A percentile compares a stretch with the other conserved stretches of the same genome.
Evolutionary conservation across 2,329 filamentous ascomycete species (phyloP).

Genomic region (Chalaropsis ovoidea): DNA sequence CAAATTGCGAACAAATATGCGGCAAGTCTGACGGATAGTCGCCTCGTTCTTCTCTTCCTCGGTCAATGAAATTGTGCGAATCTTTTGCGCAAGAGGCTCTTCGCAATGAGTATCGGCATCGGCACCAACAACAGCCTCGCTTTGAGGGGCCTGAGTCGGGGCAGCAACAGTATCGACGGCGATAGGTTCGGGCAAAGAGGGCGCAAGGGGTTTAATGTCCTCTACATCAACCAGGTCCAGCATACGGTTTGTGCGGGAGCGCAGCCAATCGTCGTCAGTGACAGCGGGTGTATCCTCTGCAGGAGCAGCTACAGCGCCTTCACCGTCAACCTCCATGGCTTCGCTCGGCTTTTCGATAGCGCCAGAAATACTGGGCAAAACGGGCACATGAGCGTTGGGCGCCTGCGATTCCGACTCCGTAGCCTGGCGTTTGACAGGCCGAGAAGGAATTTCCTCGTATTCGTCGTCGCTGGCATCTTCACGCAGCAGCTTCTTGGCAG

Average conservation of each 20-base stretch:
- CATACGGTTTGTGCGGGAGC: conserved; percentile 75
- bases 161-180: neutral
- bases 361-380: conserved; percentile 49
- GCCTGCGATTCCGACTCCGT: conserved; percentile 21
- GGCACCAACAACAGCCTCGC: neutral
- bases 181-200: neutral
- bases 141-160: neutral
- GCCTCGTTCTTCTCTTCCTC: conserved; percentile 41
- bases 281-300: conserved; percentile 34
- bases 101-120: conserved; percentile 6
- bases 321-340: conserved; percentile 18
- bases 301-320: conserved; percentile 19
- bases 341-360: conserved; percentile 38
- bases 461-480: conserved; percentile 61
- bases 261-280: conserved; percentile 82
- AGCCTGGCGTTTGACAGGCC: conserved; percentile 28
- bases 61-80: neutral
- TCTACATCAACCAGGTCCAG: conserved; percentile 75
- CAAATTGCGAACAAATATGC: conserved; percentile 83
- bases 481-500: conserved; percentile 33
- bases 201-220: conserved; percentile 34
- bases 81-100: neutral
- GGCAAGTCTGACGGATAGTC: conserved; percentile 58
- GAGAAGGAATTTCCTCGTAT: conserved; percentile 54
- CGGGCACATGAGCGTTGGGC: neutral